Percentiles rank a stretch among this genome's conserved stretches.
These are phyloP conservation scores for Aegilops umbellulata DNA, from an alignment of 176 grass and related monocot species.

Conservation along the genomic window DNA sequence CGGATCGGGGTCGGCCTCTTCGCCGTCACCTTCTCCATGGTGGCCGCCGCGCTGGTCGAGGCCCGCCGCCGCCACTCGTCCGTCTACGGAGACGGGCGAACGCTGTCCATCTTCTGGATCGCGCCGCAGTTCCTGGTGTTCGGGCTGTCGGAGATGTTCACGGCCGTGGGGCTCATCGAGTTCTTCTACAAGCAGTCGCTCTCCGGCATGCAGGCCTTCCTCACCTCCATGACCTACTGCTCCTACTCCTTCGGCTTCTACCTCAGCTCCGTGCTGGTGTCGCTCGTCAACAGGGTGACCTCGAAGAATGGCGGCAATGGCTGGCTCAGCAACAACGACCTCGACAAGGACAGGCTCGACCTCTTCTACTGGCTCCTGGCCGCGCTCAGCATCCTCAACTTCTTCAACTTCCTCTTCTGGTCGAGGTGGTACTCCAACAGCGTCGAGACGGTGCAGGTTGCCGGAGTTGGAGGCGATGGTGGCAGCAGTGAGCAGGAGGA, in stretches of 20 bases:
- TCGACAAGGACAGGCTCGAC: constrained; percentile 87
- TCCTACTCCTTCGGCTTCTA: constrained; percentile 96
- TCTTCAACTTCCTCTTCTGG: constrained; percentile 87
- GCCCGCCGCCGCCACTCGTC: constrained; percentile 1
- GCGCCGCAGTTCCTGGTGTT: constrained; percentile 86
- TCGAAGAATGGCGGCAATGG: constrained; percentile 24
- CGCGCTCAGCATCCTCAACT: constrained; percentile 71
- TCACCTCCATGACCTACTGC: constrained; percentile 95
- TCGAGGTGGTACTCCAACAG: constrained; percentile 70
- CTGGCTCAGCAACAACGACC: constrained; percentile 86
- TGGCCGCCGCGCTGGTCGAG: constrained; percentile 71
- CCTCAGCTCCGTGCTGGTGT: constrained; percentile 86
- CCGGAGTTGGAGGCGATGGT: constrained; percentile 24
- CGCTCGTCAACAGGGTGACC: constrained; percentile 64
- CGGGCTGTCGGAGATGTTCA: constrained; percentile 94
- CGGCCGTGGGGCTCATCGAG: constrained; percentile 84
- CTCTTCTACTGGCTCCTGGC: constrained; percentile 90
- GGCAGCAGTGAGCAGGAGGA: constrained; percentile 24
- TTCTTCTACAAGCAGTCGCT: constrained; percentile 97
- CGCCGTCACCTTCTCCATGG: constrained; percentile 85
- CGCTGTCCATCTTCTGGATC: constrained; percentile 73
- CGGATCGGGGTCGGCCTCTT: constrained; percentile 82
- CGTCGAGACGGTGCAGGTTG: constrained; percentile 42
- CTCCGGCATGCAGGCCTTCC: constrained; percentile 77
- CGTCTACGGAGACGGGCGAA: background rate